A percentile compares a stretch with the other conserved stretches of the same genome.
These are phyloP conservation scores for Fusarium proliferatum DNA, from an alignment of 2,329 filamentous ascomycete species.

Conservation along the genomic window DNA sequence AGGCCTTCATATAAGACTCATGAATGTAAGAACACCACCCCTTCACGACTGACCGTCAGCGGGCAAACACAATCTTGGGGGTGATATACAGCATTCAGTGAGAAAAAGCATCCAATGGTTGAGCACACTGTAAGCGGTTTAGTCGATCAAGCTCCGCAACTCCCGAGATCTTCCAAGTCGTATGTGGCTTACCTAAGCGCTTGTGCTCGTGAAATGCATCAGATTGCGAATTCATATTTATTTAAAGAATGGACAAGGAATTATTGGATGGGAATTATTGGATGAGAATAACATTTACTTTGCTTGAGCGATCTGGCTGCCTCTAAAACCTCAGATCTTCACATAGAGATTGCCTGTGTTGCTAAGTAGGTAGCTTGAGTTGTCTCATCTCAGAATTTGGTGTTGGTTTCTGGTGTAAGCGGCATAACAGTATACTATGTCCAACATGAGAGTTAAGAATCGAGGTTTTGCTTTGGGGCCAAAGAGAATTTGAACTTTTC, in stretches of 20 bases:
- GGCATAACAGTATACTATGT: not conserved
- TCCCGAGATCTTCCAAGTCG: conserved; percentile 24
- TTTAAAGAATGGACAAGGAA: not conserved
- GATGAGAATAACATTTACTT: not conserved
- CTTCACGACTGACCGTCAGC: not conserved
- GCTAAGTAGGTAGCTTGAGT: not conserved
- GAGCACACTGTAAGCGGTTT: conserved; percentile 30
- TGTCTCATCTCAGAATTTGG: not conserved
- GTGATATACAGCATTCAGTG: conserved; percentile 15
- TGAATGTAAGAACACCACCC: not conserved
- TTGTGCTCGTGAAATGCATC: not conserved
- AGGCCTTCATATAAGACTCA: not conserved
- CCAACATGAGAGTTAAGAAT: not conserved
- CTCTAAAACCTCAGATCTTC: not conserved
- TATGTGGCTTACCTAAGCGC: conserved; percentile 36
- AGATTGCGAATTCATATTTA: not conserved
- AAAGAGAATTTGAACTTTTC: not conserved
- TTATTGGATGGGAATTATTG: not conserved
- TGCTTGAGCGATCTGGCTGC: not conserved
- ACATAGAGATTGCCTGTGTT: not conserved
- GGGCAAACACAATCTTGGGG: not conserved
- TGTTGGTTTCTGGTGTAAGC: not conserved
- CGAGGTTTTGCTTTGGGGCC: not conserved
- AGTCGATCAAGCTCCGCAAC: conserved; percentile 31
- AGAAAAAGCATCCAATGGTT: conserved; percentile 14